These are phyloP conservation scores for Chrysoporthe deuterocubensis DNA, from an alignment of 2,329 filamentous ascomycete species.

Conservation along the genomic window DNA sequence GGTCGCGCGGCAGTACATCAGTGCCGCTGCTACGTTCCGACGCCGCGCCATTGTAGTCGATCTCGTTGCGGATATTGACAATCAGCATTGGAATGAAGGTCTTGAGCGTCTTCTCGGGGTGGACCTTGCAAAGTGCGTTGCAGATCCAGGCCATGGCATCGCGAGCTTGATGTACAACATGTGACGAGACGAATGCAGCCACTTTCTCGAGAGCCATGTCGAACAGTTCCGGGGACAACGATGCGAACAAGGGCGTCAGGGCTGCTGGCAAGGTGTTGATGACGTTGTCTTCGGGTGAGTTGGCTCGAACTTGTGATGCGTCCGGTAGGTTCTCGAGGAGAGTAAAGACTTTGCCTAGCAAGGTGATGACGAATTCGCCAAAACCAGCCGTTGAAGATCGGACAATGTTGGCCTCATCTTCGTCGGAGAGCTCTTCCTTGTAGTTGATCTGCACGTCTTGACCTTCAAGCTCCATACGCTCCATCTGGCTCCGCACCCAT, in stretches of 20 bases:
- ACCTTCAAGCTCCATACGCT: slow-evolving; percentile 87
- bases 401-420: slow-evolving; percentile 84
- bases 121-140: slow-evolving; percentile 94
- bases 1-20: slow-evolving; percentile 89
- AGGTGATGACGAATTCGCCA: slow-evolving; percentile 86
- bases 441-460: slow-evolving; percentile 87
- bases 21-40: slow-evolving; percentile 92
- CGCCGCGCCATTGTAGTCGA: slow-evolving; percentile 93
- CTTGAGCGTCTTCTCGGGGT: slow-evolving; percentile 90
- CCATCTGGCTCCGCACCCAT: slow-evolving; percentile 94
- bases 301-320: slow-evolving; percentile 81
- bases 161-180: slow-evolving; percentile 94
- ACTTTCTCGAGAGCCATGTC: slow-evolving; percentile 92
- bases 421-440: slow-evolving; percentile 76
- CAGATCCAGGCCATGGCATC: slow-evolving; percentile 99
- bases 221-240: slow-evolving; percentile 89
- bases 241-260: slow-evolving; percentile 86
- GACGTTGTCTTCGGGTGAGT: slow-evolving; percentile 94
- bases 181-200: slow-evolving; percentile 85
- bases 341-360: slow-evolving; percentile 93
- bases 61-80: slow-evolving; percentile 91
- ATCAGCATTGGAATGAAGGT: slow-evolving; percentile 89
- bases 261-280: slow-evolving; percentile 94
- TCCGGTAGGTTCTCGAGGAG: slow-evolving; percentile 94
- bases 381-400: slow-evolving; percentile 94